Base-by-base conservation (phyloP, 2,329 filamentous ascomycete species). In the Epichloe sylvatica region DNA sequence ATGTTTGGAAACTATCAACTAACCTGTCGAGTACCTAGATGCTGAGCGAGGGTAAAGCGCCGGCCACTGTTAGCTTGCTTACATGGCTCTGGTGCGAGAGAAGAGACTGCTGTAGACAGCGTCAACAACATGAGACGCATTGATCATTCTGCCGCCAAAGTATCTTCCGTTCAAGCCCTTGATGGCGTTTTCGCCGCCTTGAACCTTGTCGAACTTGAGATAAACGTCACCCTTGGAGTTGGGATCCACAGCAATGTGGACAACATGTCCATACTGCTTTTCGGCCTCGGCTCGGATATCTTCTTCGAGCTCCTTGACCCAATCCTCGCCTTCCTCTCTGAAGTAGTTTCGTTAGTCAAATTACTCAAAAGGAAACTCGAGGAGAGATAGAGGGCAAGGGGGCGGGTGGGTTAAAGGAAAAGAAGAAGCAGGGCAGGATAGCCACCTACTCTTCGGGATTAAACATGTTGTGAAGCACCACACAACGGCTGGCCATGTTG, bases 41-140 rank as follows among this genome's bases (percentile, higher is more conserved):
- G 45, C 59, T 61, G 38, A 59, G 57, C 51, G 56, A 66, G 60
- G 65, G 64, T 63, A 65, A 65, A 67, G 37, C 39, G 52, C 53
- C 51, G 51, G 52, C 68, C 70, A 68, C 64, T 56, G 75, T 77
- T 78, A 79, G 75, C 72, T 71, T 44, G 21, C 30, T 73, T 76
- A 90, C 60, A 89, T 86, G 67, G 84, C 84, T 70, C 85, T 85
- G 60, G 84, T 86, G 67, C 86, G 83, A 69, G 84, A 86, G 75
- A 92, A 95, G 70, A 94, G 80, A 77, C 86, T 94, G 80, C 87
- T 92, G 81, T 97, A 98, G 72, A 98, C 88, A 63, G 91, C 91
- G 70, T 98, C 92, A 67, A 97, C 91, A 71, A 98, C 88, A 67
- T 90, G 92, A 56, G 89, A 85, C 60, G 91, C 92, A 65, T 86